Base-by-base conservation (phyloP, 1,139 yeast genomes). In the Geotrichum citri-aurantii region DNA sequence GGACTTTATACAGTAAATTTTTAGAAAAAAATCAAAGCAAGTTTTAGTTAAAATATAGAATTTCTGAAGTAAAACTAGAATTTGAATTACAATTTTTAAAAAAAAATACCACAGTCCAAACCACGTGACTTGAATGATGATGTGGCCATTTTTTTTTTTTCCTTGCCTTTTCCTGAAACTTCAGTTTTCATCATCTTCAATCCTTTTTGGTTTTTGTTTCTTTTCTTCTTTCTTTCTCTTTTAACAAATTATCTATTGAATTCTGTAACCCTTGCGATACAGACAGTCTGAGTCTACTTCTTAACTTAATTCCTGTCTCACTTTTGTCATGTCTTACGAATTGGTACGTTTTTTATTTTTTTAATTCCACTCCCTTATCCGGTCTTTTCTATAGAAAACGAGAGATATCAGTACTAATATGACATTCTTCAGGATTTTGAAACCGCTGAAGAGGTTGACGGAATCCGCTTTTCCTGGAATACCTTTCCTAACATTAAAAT, bases 401-500 rank as follows among this genome's bases (percentile, higher is more conserved):
- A n/a, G n/a, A n/a, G n/a, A n/a, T n/a, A n/a, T n/a, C n/a, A n/a
- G 11, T n/a, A 21, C 54, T 52, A 52, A 52, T 37, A n/a, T n/a
- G 10, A 24, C 19, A 6, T 52, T 23, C 26, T 23, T 37, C 57
- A 67, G 88, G 87, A 85, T 71, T 90, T 91, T 73, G 98, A 92
- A 73, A 81, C 82, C 51, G 81, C 83, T 67, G 99, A 93, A 74
- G 98, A 93, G 71, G 73, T 75, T 60, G 95, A 92, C 70, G 99
- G 98, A 59, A 84, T 91, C 54, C 83, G 98, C 65, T 82, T 88
- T 72, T 82, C 97, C 26, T 93, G 98, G 97, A 92, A 89, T 72
- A 82, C 83, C 54, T 79, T 93, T 58, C 99, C 99, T 40, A 85
- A 90, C 56, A 88, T 97, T 58, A 86, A 91, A 68, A 82, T 84